Conservation (phyloP, 352 stramenopile species). For the Blastocystis sp. region DNA sequence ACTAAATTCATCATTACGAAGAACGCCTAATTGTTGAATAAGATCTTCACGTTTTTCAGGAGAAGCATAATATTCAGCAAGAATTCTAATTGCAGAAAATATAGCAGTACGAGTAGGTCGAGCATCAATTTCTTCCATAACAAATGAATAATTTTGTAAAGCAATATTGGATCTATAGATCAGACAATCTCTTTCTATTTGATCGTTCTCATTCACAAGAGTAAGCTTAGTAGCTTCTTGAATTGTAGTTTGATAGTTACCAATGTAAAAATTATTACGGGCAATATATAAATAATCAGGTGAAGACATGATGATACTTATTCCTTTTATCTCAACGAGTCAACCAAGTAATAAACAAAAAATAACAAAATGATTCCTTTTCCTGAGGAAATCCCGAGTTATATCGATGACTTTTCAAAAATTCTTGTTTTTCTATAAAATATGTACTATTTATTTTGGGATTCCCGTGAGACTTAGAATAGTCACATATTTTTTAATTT, state of each 20-base stretch:
- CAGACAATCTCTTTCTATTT: conserved; percentile 24
- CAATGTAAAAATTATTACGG: conserved; percentile 31
- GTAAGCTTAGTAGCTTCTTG: conserved; percentile 24
- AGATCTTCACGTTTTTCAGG: conserved; percentile 1
- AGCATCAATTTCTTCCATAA: background rate
- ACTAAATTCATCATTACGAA: conserved; percentile 25
- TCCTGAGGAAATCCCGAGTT: too few relatives aligned
- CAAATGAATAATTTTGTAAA: conserved; percentile 6
- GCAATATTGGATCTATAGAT: conserved; percentile 17
- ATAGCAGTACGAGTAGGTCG: conserved; percentile 6
- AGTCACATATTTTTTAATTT: too few relatives aligned
- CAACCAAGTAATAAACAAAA: too few relatives aligned
- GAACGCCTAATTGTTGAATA: conserved; percentile 1
- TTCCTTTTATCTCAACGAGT: too few relatives aligned
- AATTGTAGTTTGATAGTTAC: conserved; percentile 32
- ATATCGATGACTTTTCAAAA: too few relatives aligned
- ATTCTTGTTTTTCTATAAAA: too few relatives aligned
- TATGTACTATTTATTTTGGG: too few relatives aligned
- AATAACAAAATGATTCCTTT: too few relatives aligned
- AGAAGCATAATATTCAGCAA: conserved; percentile 20
- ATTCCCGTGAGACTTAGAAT: too few relatives aligned
- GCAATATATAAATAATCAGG: conserved; percentile 35
- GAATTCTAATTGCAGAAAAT: conserved; percentile 1
- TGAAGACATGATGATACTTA: too few relatives aligned
- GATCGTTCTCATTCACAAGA: background rate